A percentile compares a stretch with the other conserved stretches of the same genome.
Conservation (phyloP, 2,329 filamentous ascomycete species). For the Fusarium foetens region DNA sequence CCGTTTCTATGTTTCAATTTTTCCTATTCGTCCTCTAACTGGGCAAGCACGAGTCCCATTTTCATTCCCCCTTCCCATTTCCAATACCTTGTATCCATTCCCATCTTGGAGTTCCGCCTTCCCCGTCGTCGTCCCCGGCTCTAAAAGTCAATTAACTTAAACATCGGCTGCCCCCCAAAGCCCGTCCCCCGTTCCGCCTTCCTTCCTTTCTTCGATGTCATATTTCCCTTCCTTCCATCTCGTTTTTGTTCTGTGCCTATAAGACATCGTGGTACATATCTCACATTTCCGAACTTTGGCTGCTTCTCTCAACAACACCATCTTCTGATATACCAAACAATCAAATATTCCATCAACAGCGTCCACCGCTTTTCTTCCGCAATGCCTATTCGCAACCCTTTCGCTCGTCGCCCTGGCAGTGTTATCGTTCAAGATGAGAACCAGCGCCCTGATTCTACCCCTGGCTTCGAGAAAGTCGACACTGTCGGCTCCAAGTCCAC, state of each 20-base stretch:
- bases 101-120: constrained; percentile 19
- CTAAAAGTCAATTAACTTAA: constrained; percentile 39
- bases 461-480: constrained; percentile 69
- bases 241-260: background rate
- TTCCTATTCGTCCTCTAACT: constrained; percentile 1
- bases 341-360: constrained; percentile 9
- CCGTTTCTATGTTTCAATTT: background rate
- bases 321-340: constrained; percentile 19
- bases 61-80: constrained; percentile 3
- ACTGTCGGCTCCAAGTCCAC: constrained; percentile 71
- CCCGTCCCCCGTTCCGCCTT: background rate
- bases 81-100: constrained; percentile 3
- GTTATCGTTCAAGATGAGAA: constrained; percentile 63
- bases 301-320: constrained; percentile 4
- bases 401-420: constrained; percentile 67
- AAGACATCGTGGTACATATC: background rate
- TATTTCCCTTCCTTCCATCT: constrained; percentile 14
- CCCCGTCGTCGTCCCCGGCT: constrained; percentile 32
- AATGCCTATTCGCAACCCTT: constrained; percentile 80
- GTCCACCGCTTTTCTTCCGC: constrained; percentile 36
- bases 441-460: constrained; percentile 54
- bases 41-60: constrained; percentile 7
- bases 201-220: constrained; percentile 10
- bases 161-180: constrained; percentile 30
- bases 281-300: background rate